A percentile compares a stretch with the other conserved stretches of the same genome.
These are phyloP conservation scores for Populus hybrid DNA, from an alignment of 441 rosid genomes.

Conservation along the genomic window DNA sequence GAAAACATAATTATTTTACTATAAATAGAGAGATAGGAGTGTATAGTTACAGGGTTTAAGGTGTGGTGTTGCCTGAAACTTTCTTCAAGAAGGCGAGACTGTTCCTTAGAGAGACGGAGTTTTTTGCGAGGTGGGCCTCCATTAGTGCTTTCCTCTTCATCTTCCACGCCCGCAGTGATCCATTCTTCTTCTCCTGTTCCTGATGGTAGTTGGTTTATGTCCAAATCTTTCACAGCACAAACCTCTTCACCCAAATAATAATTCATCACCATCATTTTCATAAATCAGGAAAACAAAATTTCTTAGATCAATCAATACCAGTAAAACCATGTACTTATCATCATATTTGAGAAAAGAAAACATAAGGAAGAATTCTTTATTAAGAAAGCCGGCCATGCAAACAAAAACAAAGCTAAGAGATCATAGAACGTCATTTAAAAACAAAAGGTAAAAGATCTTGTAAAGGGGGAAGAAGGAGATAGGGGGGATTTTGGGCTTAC, in stretches of 20 bases:
- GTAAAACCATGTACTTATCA: neutral
- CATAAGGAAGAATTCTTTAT: neutral
- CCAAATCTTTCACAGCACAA: conserved; percentile 47
- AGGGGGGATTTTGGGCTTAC: conserved; percentile 21
- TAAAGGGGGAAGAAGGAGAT: neutral
- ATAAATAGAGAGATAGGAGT: neutral
- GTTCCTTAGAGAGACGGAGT: conserved; percentile 89
- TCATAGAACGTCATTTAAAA: neutral
- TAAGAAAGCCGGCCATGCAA: conserved; percentile 1
- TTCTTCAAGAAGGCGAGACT: conserved; percentile 90
- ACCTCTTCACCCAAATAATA: conserved; percentile 16
- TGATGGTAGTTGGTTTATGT: conserved; percentile 65
- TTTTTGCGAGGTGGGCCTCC: conserved; percentile 73
- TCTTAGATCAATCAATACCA: neutral
- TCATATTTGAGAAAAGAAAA: neutral
- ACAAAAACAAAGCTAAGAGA: neutral
- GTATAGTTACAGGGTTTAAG: conserved; percentile 38
- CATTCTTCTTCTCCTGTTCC: conserved; percentile 39
- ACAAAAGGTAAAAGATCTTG: neutral
- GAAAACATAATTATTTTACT: neutral
- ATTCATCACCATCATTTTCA: neutral
- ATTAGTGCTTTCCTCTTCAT: conserved; percentile 51
- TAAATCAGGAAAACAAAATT: neutral
- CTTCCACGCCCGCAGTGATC: conserved; percentile 38
- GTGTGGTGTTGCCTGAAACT: conserved; percentile 88